Percentiles rank a stretch among this genome's conserved stretches.
These are phyloP conservation scores for Sclerotinia sclerotiorum DNA, from an alignment of 2,329 filamentous ascomycete genomes.

Conservation along the genomic window DNA sequence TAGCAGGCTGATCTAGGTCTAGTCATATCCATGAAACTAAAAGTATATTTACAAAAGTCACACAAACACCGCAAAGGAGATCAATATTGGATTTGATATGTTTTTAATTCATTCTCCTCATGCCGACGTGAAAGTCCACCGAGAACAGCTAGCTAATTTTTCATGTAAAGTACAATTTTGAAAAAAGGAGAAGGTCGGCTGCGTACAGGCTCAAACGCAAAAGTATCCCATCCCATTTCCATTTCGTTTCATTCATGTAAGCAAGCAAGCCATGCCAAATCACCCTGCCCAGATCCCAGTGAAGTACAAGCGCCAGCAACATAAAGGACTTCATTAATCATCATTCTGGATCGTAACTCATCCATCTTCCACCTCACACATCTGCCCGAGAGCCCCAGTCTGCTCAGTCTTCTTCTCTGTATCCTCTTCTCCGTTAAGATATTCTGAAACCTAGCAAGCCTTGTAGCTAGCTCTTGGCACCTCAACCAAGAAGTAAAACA, in stretches of 20 bases:
- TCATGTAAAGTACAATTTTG: constrained; percentile 14
- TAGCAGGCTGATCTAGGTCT: neutral
- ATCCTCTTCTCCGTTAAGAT: neutral
- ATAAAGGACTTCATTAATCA: constrained; percentile 16
- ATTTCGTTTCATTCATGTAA: constrained; percentile 9
- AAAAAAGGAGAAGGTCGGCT: constrained; percentile 9
- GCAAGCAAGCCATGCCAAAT: constrained; percentile 3
- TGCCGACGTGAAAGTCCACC: neutral
- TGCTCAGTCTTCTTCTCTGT: neutral
- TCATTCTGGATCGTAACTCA: constrained; percentile 2
- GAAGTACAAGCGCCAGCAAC: constrained; percentile 17
- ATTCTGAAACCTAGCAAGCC: neutral
- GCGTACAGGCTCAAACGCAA: constrained; percentile 10
- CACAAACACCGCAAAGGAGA: neutral
- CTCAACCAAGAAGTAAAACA: constrained; percentile 12
- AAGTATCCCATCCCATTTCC: constrained; percentile 2
- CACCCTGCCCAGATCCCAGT: neutral
- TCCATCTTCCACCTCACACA: neutral
- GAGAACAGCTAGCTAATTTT: constrained; percentile 4
- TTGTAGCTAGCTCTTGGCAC: neutral
- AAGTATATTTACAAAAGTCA: neutral
- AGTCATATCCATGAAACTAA: neutral
- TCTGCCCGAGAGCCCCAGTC: constrained; percentile 8
- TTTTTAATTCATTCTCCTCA: neutral
- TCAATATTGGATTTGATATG: neutral